These are phyloP conservation scores for Diphasiastrum complanatum DNA, from an alignment of 83 land plant species.

Conservation along the genomic window DNA sequence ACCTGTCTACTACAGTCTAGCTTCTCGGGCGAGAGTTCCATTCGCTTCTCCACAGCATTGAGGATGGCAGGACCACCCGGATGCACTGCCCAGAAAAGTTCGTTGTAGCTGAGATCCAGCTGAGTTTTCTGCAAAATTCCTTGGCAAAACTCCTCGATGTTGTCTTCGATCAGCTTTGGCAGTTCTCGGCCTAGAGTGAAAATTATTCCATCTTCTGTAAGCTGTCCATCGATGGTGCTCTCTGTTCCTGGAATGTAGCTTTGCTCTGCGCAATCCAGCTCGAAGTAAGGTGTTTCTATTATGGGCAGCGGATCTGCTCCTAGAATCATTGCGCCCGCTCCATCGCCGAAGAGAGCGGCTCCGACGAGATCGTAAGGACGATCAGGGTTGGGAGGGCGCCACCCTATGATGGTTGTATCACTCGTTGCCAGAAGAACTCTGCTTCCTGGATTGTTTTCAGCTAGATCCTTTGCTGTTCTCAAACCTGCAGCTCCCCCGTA, in stretches of 20 bases:
- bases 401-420: slow-evolving; percentile 87
- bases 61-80: slow-evolving; percentile 95
- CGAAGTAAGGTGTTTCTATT: slow-evolving; percentile 58
- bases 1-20: slow-evolving; percentile 62
- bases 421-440: slow-evolving; percentile 68
- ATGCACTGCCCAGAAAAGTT: slow-evolving; percentile 95
- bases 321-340: slow-evolving; percentile 79
- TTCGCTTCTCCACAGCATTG: slow-evolving; percentile 61
- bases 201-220: slow-evolving; percentile 80
- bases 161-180: slow-evolving; percentile 74
- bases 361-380: slow-evolving; percentile 96
- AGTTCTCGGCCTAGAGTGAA: slow-evolving; percentile 85
- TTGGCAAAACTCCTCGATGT: slow-evolving; percentile 60
- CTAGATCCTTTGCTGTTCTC: slow-evolving; percentile 88
- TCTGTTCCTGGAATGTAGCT: slow-evolving; percentile 65
- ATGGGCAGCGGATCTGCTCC: slow-evolving; percentile 55
- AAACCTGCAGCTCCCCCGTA: slow-evolving; percentile 93
- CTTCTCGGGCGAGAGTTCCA: slow-evolving; percentile 65
- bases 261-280: slow-evolving; percentile 72
- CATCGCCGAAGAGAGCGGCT: slow-evolving; percentile 91
- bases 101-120: slow-evolving; percentile 38
- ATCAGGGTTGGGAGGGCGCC: slow-evolving; percentile 58
- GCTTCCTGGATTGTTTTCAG: slow-evolving; percentile 89
- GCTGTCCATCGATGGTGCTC: slow-evolving; percentile 63
- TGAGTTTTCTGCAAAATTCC: slow-evolving; percentile 31